phyloP scores from a whole-genome alignment of 2,329 filamentous ascomycete species.

The Epichloe typhina region DNA sequence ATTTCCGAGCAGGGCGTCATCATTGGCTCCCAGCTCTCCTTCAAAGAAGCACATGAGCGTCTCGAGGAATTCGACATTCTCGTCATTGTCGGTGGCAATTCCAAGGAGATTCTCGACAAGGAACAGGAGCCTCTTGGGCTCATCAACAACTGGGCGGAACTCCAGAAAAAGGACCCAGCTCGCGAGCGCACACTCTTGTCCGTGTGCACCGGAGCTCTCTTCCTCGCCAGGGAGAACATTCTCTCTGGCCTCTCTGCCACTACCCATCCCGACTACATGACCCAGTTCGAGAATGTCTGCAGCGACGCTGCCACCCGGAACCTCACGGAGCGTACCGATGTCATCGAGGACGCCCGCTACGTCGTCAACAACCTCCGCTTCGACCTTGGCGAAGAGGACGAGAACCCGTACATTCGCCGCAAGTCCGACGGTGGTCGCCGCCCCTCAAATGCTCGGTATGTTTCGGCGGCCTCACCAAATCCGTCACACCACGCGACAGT shows the following conservation, averaged over 20 bases:
- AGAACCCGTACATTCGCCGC: conserved; percentile 71
- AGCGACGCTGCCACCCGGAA: conserved; percentile 58
- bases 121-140: conserved; percentile 57
- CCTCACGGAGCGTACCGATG: conserved; percentile 64
- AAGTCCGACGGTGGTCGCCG: conserved; percentile 53
- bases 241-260: conserved; percentile 69
- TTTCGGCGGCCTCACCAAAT: conserved; percentile 2
- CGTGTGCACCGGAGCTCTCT: conserved; percentile 65
- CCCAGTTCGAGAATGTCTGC: conserved; percentile 70
- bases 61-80: conserved; percentile 69
- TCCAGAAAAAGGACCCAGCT: conserved; percentile 65
- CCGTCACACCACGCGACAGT: neutral
- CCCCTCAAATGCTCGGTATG: conserved; percentile 48
- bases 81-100: conserved; percentile 61
- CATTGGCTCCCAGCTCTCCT: conserved; percentile 62
- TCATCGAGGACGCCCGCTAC: conserved; percentile 68
- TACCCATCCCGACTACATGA: conserved; percentile 69
- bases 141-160: conserved; percentile 63
- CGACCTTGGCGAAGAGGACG: conserved; percentile 67
- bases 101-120: conserved; percentile 49
- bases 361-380: conserved; percentile 88
- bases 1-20: conserved; percentile 51
- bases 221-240: conserved; percentile 65
- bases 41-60: conserved; percentile 62
- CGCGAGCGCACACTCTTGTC: conserved; percentile 73